Evolutionary conservation across 1,284 basidiomycete genomes (phyloP).

Genomic region (Caloboletus inedulis): DNA sequence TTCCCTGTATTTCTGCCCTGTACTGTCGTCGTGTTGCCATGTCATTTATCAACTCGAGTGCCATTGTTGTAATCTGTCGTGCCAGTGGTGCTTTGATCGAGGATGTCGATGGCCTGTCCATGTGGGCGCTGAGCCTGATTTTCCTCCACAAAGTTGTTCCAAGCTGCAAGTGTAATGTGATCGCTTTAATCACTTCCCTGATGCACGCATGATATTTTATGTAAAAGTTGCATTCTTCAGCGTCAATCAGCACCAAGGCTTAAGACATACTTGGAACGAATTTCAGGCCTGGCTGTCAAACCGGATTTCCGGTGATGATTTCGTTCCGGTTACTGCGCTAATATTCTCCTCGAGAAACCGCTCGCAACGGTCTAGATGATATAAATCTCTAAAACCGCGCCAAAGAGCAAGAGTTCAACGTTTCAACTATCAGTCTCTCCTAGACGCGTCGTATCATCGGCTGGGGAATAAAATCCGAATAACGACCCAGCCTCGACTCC

Average conservation of each 20-base stretch:
- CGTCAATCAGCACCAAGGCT: not conserved
- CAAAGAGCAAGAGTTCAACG: not conserved
- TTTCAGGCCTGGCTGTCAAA: not conserved
- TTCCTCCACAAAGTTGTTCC: not conserved
- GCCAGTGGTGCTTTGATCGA: not conserved
- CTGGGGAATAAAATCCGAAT: not conserved
- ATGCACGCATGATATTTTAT: too few species aligned
- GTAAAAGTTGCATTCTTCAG: not conserved
- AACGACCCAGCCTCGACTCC: not conserved
- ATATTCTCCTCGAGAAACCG: not conserved
- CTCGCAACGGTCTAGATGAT: not conserved
- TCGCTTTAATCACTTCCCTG: too few species aligned
- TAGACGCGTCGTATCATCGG: not conserved
- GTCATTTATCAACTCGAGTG: not conserved
- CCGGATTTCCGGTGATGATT: not conserved
- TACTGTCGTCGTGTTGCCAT: not conserved
- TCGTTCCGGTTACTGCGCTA: not conserved
- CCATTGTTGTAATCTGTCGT: not conserved
- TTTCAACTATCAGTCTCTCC: not conserved
- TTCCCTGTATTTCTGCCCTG: not conserved
- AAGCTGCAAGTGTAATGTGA: not conserved
- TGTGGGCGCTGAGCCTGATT: not conserved
- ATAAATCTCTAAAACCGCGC: not conserved
- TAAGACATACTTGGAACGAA: too few species aligned
- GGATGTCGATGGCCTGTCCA: not conserved